Percentiles rank a stretch among this genome's conserved stretches.
Conservation (phyloP, 2,329 filamentous ascomycete genomes). For the Grosmannia serpens region DNA sequence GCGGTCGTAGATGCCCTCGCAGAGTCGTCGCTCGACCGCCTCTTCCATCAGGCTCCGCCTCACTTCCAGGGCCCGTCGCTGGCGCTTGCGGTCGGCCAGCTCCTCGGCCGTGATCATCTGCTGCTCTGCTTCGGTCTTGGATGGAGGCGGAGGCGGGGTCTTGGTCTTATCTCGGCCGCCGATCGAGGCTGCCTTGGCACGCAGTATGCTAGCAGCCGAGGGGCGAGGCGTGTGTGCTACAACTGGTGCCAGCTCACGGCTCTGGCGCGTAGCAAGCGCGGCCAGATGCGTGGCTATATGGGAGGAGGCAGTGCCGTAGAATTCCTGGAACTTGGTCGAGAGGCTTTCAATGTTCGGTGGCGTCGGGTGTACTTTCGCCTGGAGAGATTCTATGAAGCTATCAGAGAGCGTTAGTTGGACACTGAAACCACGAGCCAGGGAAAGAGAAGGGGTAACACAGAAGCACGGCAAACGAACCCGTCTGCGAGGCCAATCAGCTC, state of each 20-base stretch:
- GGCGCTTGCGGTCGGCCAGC: slow-evolving; percentile 66
- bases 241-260: slow-evolving; percentile 50
- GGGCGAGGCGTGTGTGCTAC: slow-evolving; percentile 41
- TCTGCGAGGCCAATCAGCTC: slow-evolving; percentile 86
- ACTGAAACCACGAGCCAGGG: no score
- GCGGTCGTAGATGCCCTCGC: slow-evolving; percentile 73
- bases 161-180: slow-evolving; percentile 38
- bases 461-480: slow-evolving; percentile 42
- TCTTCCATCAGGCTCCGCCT: slow-evolving; percentile 75
- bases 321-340: slow-evolving; percentile 84
- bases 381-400: slow-evolving; percentile 85
- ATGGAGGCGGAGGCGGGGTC: slow-evolving; percentile 12
- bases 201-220: slow-evolving; percentile 44
- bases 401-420: slow-evolving; percentile 1
- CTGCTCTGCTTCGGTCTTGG: slow-evolving; percentile 41
- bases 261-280: slow-evolving; percentile 62
- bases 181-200: slow-evolving; percentile 43
- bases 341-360: slow-evolving; percentile 76
- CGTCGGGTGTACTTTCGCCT: slow-evolving; percentile 72
- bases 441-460: not conserved
- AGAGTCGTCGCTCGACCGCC: slow-evolving; percentile 76
- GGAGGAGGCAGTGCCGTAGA: slow-evolving; percentile 69
- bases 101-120: slow-evolving; percentile 90
- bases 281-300: slow-evolving; percentile 84
- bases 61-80: slow-evolving; percentile 64